Evolutionary conservation across 2,329 filamentous ascomycete genomes (phyloP), one percentile per base, ranked within the genome.

Genomic region (Arachnopeziza araneosa): DNA sequence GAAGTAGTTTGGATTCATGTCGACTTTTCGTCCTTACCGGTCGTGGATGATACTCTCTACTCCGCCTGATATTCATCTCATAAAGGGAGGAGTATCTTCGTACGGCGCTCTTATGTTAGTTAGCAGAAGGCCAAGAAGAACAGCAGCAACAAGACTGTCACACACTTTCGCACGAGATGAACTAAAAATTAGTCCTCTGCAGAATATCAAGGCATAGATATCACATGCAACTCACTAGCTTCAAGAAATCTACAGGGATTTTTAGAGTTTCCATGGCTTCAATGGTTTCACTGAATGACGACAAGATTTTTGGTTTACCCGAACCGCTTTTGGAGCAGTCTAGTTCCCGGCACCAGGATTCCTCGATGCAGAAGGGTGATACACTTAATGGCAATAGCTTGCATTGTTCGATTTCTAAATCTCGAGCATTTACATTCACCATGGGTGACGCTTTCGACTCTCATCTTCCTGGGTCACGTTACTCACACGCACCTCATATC

Each of bases 401-500:
- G 7, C 17, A 44, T 6, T 44, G 4, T 14, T 12, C 36, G 26
- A 9, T 30, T 44, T 44, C 10, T 2, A 5, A 44, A 44, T 44
- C 17, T 19, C 3, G 36, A 44, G 26, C 4, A 30, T 30, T 30
- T 9, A 30, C 26, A 30, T 4, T 9, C 9, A 30, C 26, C 17
- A 44, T 44, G 36, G 36, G 36, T 14, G 36, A 44, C 17, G 17
- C 36, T 44, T 44, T 19, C 36, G 17, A 44, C 12, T 17, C 17
- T 14, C 12, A 44, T 8, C 36, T 44, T 44, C 36, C 36, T 44
- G 90, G 90, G 90, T 89, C 22, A 89, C 87, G 8, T 81, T 96
- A 66, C 89, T 96, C 72, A 96, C 91, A 59, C 92, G 92, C 74
- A 83, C 83, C 53, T 80, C 80, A 68, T 96, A 96, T 74, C 84